Conservation (phyloP, 2,329 filamentous ascomycete species). For the Coniochaeta pulveracea region DNA sequence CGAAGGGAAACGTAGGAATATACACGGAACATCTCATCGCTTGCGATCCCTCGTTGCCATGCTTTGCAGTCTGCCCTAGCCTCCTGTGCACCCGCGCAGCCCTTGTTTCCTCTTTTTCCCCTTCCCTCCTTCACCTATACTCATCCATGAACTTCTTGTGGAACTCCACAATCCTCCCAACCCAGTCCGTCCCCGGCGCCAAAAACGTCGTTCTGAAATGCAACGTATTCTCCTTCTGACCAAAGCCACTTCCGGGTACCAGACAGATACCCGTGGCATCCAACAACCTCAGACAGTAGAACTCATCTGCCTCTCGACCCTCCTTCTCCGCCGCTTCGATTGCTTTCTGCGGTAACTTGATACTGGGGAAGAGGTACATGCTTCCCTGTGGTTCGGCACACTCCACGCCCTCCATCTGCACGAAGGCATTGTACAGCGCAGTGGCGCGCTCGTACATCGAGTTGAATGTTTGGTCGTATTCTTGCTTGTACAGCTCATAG, state of each 20-base stretch:
- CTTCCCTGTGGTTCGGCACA: conserved; percentile 83
- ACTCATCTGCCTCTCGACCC: conserved; percentile 72
- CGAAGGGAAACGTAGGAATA: too few relatives aligned
- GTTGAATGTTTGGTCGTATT: conserved; percentile 74
- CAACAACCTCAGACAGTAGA: conserved; percentile 84
- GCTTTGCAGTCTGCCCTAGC: too few relatives aligned
- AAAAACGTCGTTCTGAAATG: conserved; percentile 97
- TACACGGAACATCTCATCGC: too few relatives aligned
- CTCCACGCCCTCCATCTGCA: conserved; percentile 90
- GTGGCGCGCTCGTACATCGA: conserved; percentile 69
- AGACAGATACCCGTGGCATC: conserved; percentile 93
- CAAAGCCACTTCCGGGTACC: conserved; percentile 85
- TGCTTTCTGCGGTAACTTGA: conserved; percentile 67
- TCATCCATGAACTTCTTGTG: conserved; percentile 85
- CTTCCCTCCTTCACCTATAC: conserved; percentile 47
- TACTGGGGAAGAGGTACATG: conserved; percentile 99
- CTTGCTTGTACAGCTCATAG: conserved; percentile 69
- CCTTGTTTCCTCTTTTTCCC: too few relatives aligned
- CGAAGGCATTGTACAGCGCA: conserved; percentile 83
- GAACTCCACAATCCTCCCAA: conserved; percentile 76
- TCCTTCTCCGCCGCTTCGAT: conserved; percentile 63
- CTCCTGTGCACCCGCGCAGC: too few relatives aligned
- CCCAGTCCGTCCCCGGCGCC: conserved; percentile 92
- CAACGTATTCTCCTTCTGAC: conserved; percentile 79
- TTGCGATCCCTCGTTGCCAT: too few relatives aligned